Evolutionary conservation across 73 alveolate genomes (phyloP).

Genomic region (Paraurostyla sp.): DNA sequence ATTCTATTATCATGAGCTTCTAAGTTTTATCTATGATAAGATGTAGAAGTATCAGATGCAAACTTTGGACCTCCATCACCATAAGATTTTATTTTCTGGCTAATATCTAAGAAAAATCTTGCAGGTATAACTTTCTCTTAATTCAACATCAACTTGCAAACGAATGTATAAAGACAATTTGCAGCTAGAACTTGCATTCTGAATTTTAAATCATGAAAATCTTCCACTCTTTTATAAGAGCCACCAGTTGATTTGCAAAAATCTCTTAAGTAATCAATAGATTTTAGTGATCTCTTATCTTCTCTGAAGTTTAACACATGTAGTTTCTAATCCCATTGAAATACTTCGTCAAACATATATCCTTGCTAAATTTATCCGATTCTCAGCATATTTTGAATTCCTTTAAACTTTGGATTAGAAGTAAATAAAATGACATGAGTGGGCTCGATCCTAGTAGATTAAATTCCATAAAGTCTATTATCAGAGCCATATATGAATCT

Average conservation of each 20-base stretch:
- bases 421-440: constrained; percentile 22
- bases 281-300: background rate
- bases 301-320: constrained; percentile 43
- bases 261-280: background rate
- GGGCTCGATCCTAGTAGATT: constrained; percentile 50
- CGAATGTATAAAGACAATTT: background rate
- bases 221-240: background rate
- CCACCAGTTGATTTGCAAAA: constrained; percentile 25
- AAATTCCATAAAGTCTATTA: constrained; percentile 29
- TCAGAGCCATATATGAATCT: constrained; percentile 53
- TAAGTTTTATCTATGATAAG: constrained; percentile 7
- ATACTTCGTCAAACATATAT: constrained; percentile 5
- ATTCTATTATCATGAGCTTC: background rate
- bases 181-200: background rate
- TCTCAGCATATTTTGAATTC: background rate
- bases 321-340: constrained; percentile 36
- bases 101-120: constrained; percentile 5
- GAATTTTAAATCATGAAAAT: background rate
- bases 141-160: background rate
- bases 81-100: background rate
- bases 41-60: background rate
- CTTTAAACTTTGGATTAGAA: constrained; percentile 39
- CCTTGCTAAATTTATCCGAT: background rate
- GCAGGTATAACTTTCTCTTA: background rate
- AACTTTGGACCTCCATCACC: background rate